A percentile compares a stretch with the other conserved stretches of the same genome.
phyloP scores from a whole-genome alignment of 371 early-diverging fungal species.

The Actinomucor elegans region DNA sequence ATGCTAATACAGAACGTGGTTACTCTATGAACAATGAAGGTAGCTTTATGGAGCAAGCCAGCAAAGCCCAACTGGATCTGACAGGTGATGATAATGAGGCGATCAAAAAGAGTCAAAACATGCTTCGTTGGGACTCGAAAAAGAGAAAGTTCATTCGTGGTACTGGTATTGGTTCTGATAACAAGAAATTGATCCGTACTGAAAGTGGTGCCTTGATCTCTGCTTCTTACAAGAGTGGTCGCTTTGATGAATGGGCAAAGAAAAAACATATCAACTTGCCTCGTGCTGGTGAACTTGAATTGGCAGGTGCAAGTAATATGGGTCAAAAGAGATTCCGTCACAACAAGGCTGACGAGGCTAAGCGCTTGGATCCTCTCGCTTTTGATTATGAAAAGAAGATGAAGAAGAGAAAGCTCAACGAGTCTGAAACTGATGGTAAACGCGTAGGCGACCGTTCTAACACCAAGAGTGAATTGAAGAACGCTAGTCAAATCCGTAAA shows the following conservation, averaged over 20 bases:
- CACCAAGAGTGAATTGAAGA: constrained; percentile 80
- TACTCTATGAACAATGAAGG: constrained; percentile 79
- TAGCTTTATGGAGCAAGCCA: constrained; percentile 83
- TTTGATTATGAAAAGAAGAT: constrained; percentile 67
- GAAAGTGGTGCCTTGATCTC: constrained; percentile 91
- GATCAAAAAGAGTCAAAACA: constrained; percentile 50
- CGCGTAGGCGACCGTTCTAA: constrained; percentile 43
- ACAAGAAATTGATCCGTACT: constrained; percentile 92
- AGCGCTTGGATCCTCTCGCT: constrained; percentile 62
- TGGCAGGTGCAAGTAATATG: constrained; percentile 45
- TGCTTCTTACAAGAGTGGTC: constrained; percentile 87
- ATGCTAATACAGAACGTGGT: constrained; percentile 88
- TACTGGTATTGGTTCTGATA: constrained; percentile 88
- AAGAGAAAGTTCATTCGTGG: constrained; percentile 90
- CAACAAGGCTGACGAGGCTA: constrained; percentile 58
- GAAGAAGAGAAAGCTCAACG: constrained; percentile 56
- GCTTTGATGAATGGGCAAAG: constrained; percentile 87
- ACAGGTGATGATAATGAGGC: constrained; percentile 83
- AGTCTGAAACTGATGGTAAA: constrained; percentile 39
- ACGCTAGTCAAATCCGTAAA: constrained; percentile 83
- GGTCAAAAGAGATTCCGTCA: constrained; percentile 63
- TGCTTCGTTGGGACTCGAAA: constrained; percentile 90
- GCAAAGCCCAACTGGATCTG: constrained; percentile 76
- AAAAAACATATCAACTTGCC: constrained; percentile 81
- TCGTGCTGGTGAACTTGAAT: constrained; percentile 85